Conservation (phyloP, 2,329 filamentous ascomycete species). For the Drechslerella dactyloides region DNA sequence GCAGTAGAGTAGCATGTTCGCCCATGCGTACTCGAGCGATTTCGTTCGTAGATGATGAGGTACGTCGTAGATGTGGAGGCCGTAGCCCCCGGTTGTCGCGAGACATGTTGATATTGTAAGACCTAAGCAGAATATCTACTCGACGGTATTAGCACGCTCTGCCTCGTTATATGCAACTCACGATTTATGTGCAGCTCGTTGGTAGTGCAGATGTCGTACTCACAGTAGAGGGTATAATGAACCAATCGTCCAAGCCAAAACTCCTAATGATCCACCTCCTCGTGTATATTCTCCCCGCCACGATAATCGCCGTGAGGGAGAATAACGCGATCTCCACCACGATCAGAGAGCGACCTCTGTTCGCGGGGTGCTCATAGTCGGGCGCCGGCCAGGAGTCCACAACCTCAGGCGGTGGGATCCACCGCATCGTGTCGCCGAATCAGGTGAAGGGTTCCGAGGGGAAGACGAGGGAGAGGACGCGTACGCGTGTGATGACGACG, state of each 20-base stretch:
- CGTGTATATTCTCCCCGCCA: slow-evolving; percentile 59
- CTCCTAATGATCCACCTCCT: slow-evolving; percentile 40
- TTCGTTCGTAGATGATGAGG: slow-evolving; percentile 39
- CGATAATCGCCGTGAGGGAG: slow-evolving; percentile 59
- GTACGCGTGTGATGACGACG: slow-evolving; percentile 5
- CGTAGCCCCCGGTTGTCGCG: slow-evolving; percentile 47
- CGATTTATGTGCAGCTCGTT: no score
- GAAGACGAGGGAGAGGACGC: no score
- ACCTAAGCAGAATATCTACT: slow-evolving; percentile 45
- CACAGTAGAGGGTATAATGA: slow-evolving; percentile 44
- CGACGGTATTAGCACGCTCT: not conserved
- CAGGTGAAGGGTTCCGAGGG: no score
- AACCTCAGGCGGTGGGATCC: slow-evolving; percentile 59
- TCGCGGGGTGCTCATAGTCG: slow-evolving; percentile 61
- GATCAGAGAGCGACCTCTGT: slow-evolving; percentile 60
- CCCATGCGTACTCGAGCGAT: slow-evolving; percentile 49
- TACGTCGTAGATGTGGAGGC: slow-evolving; percentile 48
- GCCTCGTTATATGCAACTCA: not conserved
- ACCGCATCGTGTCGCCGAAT: slow-evolving; percentile 32
- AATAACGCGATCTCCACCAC: slow-evolving; percentile 59
- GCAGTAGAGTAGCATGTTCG: slow-evolving; percentile 44
- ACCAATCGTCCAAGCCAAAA: slow-evolving; percentile 48
- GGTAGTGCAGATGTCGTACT: slow-evolving; percentile 10
- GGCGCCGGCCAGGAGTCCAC: slow-evolving; percentile 61
- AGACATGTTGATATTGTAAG: slow-evolving; percentile 49